phyloP scores from a whole-genome alignment of 2,329 filamentous ascomycete genomes.

The Penicillium digitatum region DNA sequence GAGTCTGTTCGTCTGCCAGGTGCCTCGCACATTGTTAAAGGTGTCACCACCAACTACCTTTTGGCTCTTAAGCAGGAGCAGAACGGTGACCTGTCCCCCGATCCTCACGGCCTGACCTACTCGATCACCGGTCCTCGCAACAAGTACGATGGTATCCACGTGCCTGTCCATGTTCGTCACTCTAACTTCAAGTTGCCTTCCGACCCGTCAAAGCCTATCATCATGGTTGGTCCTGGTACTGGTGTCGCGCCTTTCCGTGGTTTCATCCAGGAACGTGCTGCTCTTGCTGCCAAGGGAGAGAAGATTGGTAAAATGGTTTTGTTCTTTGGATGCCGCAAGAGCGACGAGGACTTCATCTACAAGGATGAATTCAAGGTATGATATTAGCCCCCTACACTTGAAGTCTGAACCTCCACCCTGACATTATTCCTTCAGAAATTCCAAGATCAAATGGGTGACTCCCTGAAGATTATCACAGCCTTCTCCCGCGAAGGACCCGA shows the following conservation, averaged over 20 bases:
- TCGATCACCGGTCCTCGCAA: conserved; percentile 84
- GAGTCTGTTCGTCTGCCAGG: conserved; percentile 76
- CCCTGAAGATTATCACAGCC: conserved; percentile 84
- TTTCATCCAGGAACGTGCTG: conserved; percentile 90
- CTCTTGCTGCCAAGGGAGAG: conserved; percentile 73
- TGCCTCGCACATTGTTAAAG: conserved; percentile 75
- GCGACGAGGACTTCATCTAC: conserved; percentile 89
- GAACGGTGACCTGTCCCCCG: conserved; percentile 75
- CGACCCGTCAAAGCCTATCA: conserved; percentile 86
- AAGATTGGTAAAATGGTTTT: conserved; percentile 81
- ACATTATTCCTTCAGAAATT: conserved; percentile 60
- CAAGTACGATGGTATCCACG: conserved; percentile 93
- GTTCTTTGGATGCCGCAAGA: conserved; percentile 92
- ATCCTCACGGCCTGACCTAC: conserved; percentile 80
- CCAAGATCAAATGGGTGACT: conserved; percentile 76
- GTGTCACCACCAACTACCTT: conserved; percentile 95
- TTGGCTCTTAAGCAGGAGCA: conserved; percentile 95
- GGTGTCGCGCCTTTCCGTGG: conserved; percentile 94
- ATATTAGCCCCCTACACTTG: conserved; percentile 13
- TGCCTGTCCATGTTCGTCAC: conserved; percentile 92
- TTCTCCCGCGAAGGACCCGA: conserved; percentile 85
- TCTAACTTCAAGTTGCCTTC: conserved; percentile 99
- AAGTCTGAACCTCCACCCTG: conserved; percentile 16
- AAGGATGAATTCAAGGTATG: conserved; percentile 86
- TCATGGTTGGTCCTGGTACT: conserved; percentile 94